Conservation (phyloP, 441 rosid species). For the Jatropha podagrica region DNA sequence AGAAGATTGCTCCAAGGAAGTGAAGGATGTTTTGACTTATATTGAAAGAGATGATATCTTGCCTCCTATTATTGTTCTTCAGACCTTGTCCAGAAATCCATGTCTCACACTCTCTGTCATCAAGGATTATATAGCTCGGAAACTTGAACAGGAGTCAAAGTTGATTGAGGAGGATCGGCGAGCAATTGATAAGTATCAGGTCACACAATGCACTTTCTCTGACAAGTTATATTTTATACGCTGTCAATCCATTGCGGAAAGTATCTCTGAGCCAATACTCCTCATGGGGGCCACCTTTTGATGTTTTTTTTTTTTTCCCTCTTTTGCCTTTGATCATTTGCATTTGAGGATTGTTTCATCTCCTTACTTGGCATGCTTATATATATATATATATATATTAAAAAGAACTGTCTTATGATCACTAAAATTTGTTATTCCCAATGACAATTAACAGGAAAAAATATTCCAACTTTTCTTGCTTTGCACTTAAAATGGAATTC, state of each 20-base stretch:
- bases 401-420: neutral
- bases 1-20: constrained; percentile 97
- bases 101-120: constrained; percentile 94
- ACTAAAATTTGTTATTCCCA: too few relatives aligned
- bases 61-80: constrained; percentile 96
- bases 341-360: neutral
- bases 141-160: constrained; percentile 95
- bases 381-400: neutral
- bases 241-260: neutral
- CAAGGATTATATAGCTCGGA: constrained; percentile 90
- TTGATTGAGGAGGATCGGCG: constrained; percentile 91
- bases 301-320: neutral
- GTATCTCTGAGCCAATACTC: neutral
- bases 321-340: neutral
- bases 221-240: constrained; percentile 9
- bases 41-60: constrained; percentile 92
- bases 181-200: constrained; percentile 95
- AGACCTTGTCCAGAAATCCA: constrained; percentile 85
- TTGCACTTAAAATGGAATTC: neutral
- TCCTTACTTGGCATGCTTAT: neutral
- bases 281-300: neutral
- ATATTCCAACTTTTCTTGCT: neutral
- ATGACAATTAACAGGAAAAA: neutral
- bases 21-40: constrained; percentile 84
- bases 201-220: constrained; percentile 29